Evolutionary conservation across 2,329 filamentous ascomycete species (phyloP).

Genomic region (Fusarium sp.): DNA sequence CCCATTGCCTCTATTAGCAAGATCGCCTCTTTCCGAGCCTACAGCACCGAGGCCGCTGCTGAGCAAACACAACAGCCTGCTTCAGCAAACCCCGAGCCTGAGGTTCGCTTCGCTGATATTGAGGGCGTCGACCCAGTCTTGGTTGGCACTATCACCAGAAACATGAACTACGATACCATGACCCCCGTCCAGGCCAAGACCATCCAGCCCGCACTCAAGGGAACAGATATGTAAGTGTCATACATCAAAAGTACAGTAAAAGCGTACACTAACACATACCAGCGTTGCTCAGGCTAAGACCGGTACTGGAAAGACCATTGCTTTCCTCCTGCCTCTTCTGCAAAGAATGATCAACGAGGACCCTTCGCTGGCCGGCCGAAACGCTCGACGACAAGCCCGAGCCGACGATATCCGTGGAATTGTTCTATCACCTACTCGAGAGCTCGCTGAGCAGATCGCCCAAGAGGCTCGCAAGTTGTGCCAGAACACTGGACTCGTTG

Average conservation of each 20-base stretch:
- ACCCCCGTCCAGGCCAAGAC: conserved; percentile 91
- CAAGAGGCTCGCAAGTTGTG: conserved; percentile 77
- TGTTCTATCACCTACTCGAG: conserved; percentile 81
- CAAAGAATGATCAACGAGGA: conserved; percentile 79
- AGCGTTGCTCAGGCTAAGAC: conserved; percentile 93
- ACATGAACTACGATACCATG: conserved; percentile 85
- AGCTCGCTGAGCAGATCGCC: conserved; percentile 83
- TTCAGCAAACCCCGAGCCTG: conserved; percentile 37
- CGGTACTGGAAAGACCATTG: conserved; percentile 95
- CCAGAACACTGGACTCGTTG: conserved; percentile 70
- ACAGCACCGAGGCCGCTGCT: conserved; percentile 55
- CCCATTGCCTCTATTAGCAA: conserved; percentile 35
- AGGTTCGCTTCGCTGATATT: conserved; percentile 60
- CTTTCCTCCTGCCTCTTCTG: conserved; percentile 87
- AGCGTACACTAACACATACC: conserved; percentile 35
- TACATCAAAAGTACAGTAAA: neutral
- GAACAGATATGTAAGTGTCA: conserved; percentile 80
- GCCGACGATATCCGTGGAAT: conserved; percentile 74
- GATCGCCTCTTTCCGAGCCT: conserved; percentile 48
- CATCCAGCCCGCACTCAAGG: conserved; percentile 81
- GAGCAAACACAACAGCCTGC: conserved; percentile 29
- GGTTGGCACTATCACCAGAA: conserved; percentile 73
- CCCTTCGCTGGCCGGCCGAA: conserved; percentile 66
- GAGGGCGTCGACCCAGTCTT: conserved; percentile 70
- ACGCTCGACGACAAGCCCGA: conserved; percentile 51